Conservation (phyloP, 192 early-diverging fungal genomes). For the Rhizoclosmatium sp. region DNA sequence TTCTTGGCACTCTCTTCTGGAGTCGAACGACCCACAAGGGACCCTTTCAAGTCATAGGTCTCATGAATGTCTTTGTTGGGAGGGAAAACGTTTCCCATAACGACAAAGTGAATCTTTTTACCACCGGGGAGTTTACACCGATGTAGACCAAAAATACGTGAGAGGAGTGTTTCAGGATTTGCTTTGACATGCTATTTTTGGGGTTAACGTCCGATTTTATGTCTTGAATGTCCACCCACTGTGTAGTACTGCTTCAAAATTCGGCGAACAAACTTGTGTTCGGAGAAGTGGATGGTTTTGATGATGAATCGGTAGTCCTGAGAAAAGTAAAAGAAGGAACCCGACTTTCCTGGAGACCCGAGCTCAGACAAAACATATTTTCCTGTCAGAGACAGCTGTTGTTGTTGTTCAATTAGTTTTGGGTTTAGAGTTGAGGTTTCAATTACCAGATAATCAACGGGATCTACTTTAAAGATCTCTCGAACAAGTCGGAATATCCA, state of each 20-base stretch:
- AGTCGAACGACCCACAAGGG: constrained; percentile 84
- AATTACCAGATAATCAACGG: constrained; percentile 90
- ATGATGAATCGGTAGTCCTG: constrained; percentile 99
- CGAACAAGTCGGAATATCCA: constrained; percentile 95
- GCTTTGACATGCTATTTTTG: constrained; percentile 72
- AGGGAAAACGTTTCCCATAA: constrained; percentile 99
- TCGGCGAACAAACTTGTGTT: constrained; percentile 93
- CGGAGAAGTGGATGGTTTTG: constrained; percentile 94
- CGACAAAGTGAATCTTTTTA: constrained; percentile 97
- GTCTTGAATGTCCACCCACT: constrained; percentile 44
- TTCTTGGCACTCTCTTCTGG: constrained; percentile 80
- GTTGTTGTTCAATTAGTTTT: background rate
- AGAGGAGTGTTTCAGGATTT: constrained; percentile 92
- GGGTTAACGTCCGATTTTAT: constrained; percentile 5
- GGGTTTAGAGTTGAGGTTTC: background rate
- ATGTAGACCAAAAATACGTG: constrained; percentile 94
- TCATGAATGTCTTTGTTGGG: constrained; percentile 97
- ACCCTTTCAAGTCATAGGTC: constrained; percentile 96
- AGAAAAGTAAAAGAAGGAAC: constrained; percentile 98
- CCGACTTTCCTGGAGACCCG: constrained; percentile 93
- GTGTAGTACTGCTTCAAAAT: constrained; percentile 90
- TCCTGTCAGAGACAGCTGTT: constrained; percentile 85
- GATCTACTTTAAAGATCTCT: constrained; percentile 86
- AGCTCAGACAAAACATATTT: constrained; percentile 97
- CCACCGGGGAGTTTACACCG: constrained; percentile 94